Conservation (phyloP, 73 alveolate species). For the Paramecium caudatum region DNA sequence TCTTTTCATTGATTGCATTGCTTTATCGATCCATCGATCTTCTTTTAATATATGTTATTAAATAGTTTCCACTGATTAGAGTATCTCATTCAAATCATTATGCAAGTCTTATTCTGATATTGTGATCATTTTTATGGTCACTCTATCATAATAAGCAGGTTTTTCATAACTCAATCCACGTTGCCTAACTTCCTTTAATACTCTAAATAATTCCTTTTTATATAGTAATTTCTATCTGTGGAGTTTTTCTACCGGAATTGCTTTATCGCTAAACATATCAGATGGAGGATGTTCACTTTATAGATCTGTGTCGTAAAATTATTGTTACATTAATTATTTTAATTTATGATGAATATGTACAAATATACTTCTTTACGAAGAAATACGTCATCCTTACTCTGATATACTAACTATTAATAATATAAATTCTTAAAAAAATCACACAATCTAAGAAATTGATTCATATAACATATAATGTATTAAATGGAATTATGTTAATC, state of each 20-base stretch:
- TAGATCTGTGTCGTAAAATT: conserved; percentile 61
- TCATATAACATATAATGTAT: no score
- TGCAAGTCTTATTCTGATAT: conserved; percentile 7
- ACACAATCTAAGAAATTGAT: no score
- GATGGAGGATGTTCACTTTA: conserved; percentile 54
- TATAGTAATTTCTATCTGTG: conserved; percentile 6
- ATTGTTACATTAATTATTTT: no score
- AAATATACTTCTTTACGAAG: conserved; percentile 9
- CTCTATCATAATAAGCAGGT: conserved; percentile 67
- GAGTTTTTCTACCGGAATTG: conserved; percentile 36
- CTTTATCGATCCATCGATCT: conserved; percentile 67
- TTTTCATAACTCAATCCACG: conserved; percentile 41
- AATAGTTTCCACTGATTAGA: not conserved
- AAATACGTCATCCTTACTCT: conserved; percentile 57
- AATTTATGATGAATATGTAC: conserved; percentile 38
- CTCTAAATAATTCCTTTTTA: conserved; percentile 11
- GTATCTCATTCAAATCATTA: not conserved
- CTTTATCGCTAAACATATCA: conserved; percentile 38
- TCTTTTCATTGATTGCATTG: conserved; percentile 63
- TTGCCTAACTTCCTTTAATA: conserved; percentile 14
- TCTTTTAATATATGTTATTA: not conserved
- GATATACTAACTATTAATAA: not conserved
- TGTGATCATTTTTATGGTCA: not conserved
- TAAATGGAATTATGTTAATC: no score
- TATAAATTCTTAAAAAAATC: no score